Evolutionary conservation across 305 asterid species (phyloP).

Genomic region (Fraxinus velutina): DNA sequence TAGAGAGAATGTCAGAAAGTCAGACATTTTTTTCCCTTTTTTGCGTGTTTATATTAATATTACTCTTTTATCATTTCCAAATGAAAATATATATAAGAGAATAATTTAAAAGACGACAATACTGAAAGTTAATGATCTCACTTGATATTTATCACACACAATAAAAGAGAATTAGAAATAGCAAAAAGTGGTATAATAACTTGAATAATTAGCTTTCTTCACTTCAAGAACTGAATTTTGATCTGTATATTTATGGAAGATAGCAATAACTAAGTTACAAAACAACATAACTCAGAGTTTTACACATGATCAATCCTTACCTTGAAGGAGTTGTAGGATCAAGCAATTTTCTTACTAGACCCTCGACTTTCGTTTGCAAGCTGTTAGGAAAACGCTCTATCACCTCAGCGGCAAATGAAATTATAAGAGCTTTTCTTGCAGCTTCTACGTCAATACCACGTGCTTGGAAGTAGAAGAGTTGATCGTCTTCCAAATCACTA

Average conservation of each 20-base stretch:
- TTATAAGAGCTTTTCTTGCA: conserved; percentile 79
- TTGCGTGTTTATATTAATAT: no score
- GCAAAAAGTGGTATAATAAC: neutral
- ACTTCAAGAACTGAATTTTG: neutral
- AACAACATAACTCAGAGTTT: neutral
- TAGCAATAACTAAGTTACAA: neutral
- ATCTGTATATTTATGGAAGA: neutral
- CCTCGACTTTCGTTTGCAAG: conserved; percentile 53
- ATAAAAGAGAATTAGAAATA: neutral
- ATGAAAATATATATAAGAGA: no score
- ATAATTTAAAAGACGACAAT: neutral
- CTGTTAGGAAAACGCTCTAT: conserved; percentile 49
- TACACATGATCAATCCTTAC: conserved; percentile 22
- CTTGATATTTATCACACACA: neutral
- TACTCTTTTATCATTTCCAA: no score
- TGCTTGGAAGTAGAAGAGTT: conserved; percentile 80
- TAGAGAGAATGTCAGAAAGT: neutral
- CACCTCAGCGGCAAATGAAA: conserved; percentile 90
- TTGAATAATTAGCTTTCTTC: neutral
- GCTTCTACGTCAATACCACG: conserved; percentile 65
- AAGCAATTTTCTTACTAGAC: conserved; percentile 46
- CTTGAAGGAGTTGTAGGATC: conserved; percentile 38
- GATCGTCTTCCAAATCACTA: conserved; percentile 75
- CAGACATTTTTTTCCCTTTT: neutral
- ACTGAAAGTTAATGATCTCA: neutral